Evolutionary conservation across 2,329 filamentous ascomycete species (phyloP).

Genomic region (Aspergillus nomiae): DNA sequence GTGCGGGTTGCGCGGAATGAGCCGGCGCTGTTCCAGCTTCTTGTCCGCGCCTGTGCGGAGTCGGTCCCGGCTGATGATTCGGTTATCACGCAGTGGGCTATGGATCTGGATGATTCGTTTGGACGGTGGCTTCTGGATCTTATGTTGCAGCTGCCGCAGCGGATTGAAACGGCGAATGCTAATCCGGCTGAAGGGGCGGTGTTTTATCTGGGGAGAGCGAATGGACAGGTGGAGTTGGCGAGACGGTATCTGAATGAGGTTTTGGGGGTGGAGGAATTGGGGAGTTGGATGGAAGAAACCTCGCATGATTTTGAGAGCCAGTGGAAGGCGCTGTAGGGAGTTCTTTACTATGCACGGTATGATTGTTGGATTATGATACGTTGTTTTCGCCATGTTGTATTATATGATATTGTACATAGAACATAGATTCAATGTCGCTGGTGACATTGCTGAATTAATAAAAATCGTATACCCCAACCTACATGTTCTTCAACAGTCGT

Average conservation of each 20-base stretch:
- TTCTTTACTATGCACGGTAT: not conserved
- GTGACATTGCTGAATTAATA: slow-evolving; percentile 4
- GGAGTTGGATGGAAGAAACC: slow-evolving; percentile 30
- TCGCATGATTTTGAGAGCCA: slow-evolving; percentile 15
- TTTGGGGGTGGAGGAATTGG: slow-evolving; percentile 21
- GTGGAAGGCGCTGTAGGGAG: not conserved
- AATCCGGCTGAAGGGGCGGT: slow-evolving; percentile 21
- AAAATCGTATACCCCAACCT: slow-evolving; percentile 7
- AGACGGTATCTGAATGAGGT: slow-evolving; percentile 30
- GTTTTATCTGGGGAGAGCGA: slow-evolving; percentile 31
- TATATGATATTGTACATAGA: slow-evolving; percentile 2
- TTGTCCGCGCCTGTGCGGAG: slow-evolving; percentile 42
- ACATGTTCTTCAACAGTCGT: slow-evolving; percentile 43
- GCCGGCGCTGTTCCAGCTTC: slow-evolving; percentile 30
- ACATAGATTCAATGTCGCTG: not conserved
- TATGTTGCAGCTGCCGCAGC: slow-evolving; percentile 33
- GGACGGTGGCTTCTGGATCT: slow-evolving; percentile 40
- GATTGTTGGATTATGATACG: not conserved
- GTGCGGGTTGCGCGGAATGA: slow-evolving; percentile 28
- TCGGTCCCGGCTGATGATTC: slow-evolving; percentile 38
- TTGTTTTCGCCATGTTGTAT: slow-evolving; percentile 7
- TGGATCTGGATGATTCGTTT: slow-evolving; percentile 30
- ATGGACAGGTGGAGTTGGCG: slow-evolving; percentile 19
- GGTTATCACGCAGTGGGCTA: slow-evolving; percentile 40
- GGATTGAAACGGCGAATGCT: slow-evolving; percentile 17